Percentiles rank a stretch among this genome's conserved stretches.
These are phyloP conservation scores for Acanthamoeba sp. DNA, from an alignment of 208 protist species.

Conservation along the genomic window DNA sequence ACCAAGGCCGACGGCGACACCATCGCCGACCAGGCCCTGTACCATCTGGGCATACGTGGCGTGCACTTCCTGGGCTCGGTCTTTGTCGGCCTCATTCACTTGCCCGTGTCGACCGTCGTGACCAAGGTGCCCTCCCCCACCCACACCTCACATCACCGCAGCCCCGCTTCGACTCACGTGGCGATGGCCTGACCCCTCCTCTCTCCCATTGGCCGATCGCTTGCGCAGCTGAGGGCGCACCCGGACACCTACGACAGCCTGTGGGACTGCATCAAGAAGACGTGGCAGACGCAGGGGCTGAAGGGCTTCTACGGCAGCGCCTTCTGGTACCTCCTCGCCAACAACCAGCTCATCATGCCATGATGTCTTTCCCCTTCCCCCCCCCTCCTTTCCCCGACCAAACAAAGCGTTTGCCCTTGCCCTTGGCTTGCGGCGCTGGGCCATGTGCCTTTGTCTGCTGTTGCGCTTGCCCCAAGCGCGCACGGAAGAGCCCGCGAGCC, in stretches of 20 bases:
- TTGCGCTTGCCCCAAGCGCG: no score
- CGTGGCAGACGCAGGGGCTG: neutral
- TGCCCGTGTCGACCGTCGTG: conserved; percentile 31
- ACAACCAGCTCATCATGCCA: conserved; percentile 34
- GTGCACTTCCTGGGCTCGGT: neutral
- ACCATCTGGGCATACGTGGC: conserved; percentile 3
- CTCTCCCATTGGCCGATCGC: no score
- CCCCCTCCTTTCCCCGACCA: no score
- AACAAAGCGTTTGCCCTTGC: no score
- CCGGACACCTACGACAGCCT: neutral
- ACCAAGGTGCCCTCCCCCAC: neutral
- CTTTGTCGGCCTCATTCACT: conserved; percentile 18
- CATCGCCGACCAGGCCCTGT: neutral
- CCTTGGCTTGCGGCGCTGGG: no score
- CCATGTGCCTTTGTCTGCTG: no score
- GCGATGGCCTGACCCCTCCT: neutral
- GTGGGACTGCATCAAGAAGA: conserved; percentile 36
- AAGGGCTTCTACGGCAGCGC: conserved; percentile 28
- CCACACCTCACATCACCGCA: no score
- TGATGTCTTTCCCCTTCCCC: no score
- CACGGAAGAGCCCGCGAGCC: no score
- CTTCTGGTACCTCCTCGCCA: conserved; percentile 28
- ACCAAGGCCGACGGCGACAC: conserved; percentile 19
- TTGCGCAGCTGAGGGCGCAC: neutral
- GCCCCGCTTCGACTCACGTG: no score